Base-by-base conservation (phyloP, 176 grass and related monocot species). In the Eragrostis curvula region DNA sequence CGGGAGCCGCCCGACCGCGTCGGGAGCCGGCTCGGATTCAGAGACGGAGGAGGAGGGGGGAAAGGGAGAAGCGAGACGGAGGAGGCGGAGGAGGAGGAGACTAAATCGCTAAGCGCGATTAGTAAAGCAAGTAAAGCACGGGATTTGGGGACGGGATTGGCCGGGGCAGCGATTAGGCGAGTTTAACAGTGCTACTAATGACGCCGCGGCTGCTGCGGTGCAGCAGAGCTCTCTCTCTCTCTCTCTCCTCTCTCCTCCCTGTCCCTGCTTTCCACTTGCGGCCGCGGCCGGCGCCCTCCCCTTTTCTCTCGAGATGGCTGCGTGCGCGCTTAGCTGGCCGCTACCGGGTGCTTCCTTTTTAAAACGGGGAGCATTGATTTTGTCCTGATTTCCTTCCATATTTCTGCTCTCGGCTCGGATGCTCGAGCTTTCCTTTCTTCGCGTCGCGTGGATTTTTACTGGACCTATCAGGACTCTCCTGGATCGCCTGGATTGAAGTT, bases 51-150 rank as follows among this genome's bases (percentile, higher is more conserved):
- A 8, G n/a, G 32, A 24, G 13, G 59, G 24, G 0, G 47, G 8
- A 12, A 3, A 36, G 32, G 32, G 32, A 36, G 32, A 4, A 36
- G 4, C 32, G 32, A 36, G 32, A 36, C 32, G 32, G 32, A 16
- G 15, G 29, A 8, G 0, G 39, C 1, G 8, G 17, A 49, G 53
- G 21, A 20, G 25, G 36, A 77, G 87, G 78, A 82, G 88, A 85
- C 83, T 78, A 89, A 78, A 89, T 89, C 83, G 66, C 58, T 77
- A 89, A 86, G 73, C 88, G 88, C 72, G 83, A 90, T 90, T 86
- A 86, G 79, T 81, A 81, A 78, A 86, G 66, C 72, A 56, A 86
- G 79, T 73, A 90, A 90, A 86, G 86, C 65, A 78, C 79, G 83
- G 60, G 83, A 86, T 82, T 68, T 9, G 25, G 14, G 60, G 85